These are phyloP conservation scores for Populus hybrid DNA, from an alignment of 441 rosid species.

Conservation along the genomic window DNA sequence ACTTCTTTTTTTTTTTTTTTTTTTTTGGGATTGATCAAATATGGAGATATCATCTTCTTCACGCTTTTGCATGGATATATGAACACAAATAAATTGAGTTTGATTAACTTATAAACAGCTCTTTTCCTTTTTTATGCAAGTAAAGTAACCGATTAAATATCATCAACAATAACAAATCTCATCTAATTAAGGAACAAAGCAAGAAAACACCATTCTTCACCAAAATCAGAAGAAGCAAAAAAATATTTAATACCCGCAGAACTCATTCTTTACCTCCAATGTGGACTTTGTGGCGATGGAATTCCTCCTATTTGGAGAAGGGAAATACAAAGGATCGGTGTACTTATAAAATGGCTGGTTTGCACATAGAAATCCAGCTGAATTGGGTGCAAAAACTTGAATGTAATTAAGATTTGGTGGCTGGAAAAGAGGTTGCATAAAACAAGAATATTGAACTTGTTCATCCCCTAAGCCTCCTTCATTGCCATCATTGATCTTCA, in stretches of 20 bases:
- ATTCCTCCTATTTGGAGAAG: conserved; percentile 32
- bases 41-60: background rate
- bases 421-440: conserved; percentile 19
- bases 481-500: conserved; percentile 34
- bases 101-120: background rate
- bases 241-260: conserved; percentile 31
- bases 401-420: conserved; percentile 28
- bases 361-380: conserved; percentile 37
- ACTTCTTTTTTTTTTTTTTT: too few relatives aligned
- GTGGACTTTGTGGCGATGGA: conserved; percentile 35
- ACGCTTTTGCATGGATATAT: background rate
- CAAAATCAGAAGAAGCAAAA: background rate
- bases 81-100: background rate
- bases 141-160: too few relatives aligned
- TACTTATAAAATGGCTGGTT: conserved; percentile 39
- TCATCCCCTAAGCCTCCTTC: conserved; percentile 35
- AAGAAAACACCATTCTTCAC: background rate
- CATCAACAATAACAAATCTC: background rate
- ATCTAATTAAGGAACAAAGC: background rate
- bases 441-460: conserved; percentile 27
- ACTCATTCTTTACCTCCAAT: conserved; percentile 47
- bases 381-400: conserved; percentile 37
- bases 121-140: background rate
- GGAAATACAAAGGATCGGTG: conserved; percentile 42
- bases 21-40: background rate